Percentiles rank a stretch among this genome's conserved stretches.
These are phyloP conservation scores for Penicillium coffeae DNA, from an alignment of 495 filamentous ascomycete genomes.

Conservation along the genomic window DNA sequence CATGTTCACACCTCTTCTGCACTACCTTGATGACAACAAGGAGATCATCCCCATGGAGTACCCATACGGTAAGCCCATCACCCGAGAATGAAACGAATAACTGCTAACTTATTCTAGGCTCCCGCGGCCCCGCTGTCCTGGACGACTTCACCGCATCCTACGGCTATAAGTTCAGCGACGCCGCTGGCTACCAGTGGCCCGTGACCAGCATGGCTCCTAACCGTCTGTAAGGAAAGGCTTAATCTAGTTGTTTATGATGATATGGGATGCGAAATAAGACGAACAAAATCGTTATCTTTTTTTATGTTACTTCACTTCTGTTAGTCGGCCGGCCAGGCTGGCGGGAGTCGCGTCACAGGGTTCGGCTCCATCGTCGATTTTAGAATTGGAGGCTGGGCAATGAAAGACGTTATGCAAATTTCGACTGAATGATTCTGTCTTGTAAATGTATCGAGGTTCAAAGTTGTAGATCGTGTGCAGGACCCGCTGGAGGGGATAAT, in stretches of 20 bases:
- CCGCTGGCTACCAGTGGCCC: constrained; percentile 94
- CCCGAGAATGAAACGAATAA: background rate
- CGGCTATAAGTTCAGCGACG: constrained; percentile 98
- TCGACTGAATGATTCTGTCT: too few relatives aligned
- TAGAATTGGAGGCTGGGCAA: constrained; percentile 14
- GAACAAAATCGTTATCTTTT: constrained; percentile 27
- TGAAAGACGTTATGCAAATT: constrained; percentile 16
- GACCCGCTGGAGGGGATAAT: too few relatives aligned
- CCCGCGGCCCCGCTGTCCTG: constrained; percentile 90
- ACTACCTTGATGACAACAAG: constrained; percentile 98
- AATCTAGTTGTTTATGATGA: constrained; percentile 23
- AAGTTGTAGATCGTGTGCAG: too few relatives aligned
- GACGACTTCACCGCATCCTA: constrained; percentile 98
- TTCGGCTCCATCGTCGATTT: constrained; percentile 1
- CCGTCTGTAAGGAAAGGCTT: constrained; percentile 54
- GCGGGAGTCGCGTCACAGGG: constrained; percentile 14
- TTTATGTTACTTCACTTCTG: constrained; percentile 13
- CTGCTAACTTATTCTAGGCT: constrained; percentile 53
- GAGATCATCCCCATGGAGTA: constrained; percentile 99
- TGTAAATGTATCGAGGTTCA: too few relatives aligned
- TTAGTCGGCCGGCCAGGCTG: constrained; percentile 11
- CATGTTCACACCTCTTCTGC: constrained; percentile 94
- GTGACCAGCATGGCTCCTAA: constrained; percentile 60
- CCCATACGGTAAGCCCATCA: constrained; percentile 75
- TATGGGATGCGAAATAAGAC: constrained; percentile 21